Evolutionary conservation across 176 grass and related monocot species (phyloP).

Genomic region (Triticum timopheevii): DNA sequence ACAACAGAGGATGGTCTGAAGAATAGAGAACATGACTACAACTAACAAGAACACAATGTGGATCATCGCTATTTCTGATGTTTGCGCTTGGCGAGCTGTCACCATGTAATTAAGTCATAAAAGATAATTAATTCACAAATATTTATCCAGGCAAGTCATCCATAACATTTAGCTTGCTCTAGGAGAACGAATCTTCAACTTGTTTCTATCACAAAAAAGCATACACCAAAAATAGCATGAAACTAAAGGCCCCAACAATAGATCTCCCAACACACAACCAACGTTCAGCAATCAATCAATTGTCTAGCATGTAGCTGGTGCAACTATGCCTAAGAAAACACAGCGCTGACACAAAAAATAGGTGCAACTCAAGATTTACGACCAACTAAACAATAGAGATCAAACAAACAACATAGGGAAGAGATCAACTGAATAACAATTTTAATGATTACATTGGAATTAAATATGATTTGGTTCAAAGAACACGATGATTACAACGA

Average conservation of each 20-base stretch:
- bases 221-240: background rate
- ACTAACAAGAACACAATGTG: too few species aligned
- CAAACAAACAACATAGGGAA: background rate
- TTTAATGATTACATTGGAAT: background rate
- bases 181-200: too few species aligned
- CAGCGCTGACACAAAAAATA: background rate
- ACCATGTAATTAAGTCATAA: background rate
- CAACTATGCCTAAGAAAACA: background rate
- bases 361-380: background rate
- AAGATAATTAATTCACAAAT: background rate
- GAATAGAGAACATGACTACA: too few species aligned
- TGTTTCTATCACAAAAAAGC: background rate
- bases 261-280: too few species aligned
- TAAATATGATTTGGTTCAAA: background rate
- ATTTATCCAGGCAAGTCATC: too few species aligned
- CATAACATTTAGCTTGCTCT: background rate
- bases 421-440: background rate
- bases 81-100: too few species aligned
- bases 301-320: background rate
- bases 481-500: background rate
- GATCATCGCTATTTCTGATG: too few species aligned
- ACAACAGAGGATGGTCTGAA: too few species aligned
- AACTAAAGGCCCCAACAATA: background rate
- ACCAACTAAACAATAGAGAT: background rate
- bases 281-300: background rate